These are phyloP conservation scores for Coniophora puteana DNA, from an alignment of 1,284 basidiomycete genomes.

Conservation along the genomic window DNA sequence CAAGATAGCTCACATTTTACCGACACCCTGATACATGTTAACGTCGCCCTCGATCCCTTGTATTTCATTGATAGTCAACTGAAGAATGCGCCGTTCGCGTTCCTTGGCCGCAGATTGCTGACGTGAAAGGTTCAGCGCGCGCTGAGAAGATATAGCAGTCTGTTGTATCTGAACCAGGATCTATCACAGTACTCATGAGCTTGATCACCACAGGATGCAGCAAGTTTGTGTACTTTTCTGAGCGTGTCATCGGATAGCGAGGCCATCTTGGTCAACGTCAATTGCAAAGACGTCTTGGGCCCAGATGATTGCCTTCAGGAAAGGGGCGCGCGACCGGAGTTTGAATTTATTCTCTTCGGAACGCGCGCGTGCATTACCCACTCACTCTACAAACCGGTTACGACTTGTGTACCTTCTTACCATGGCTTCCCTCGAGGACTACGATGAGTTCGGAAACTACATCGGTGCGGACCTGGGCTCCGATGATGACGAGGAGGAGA, in stretches of 20 bases:
- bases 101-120: slow-evolving; percentile 80
- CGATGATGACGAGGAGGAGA: slow-evolving; percentile 69
- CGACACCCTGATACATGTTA: slow-evolving; percentile 86
- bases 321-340: slow-evolving; percentile 23
- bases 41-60: slow-evolving; percentile 60
- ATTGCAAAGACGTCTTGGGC: slow-evolving; percentile 3
- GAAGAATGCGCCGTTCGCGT: slow-evolving; percentile 82
- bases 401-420: slow-evolving; percentile 4
- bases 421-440: slow-evolving; percentile 84
- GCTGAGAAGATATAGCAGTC: slow-evolving; percentile 78
- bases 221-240: slow-evolving; percentile 56
- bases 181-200: slow-evolving; percentile 39
- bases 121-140: slow-evolving; percentile 64
- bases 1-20: slow-evolving; percentile 72
- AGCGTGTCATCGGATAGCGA: slow-evolving; percentile 83
- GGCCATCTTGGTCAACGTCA: slow-evolving; percentile 22
- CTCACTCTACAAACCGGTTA: slow-evolving; percentile 5
- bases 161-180: slow-evolving; percentile 89
- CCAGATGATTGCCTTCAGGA: background rate
- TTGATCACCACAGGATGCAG: slow-evolving; percentile 2
- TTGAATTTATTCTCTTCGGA: slow-evolving; percentile 23
- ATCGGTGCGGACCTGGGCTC: slow-evolving; percentile 92
- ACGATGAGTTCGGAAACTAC: slow-evolving; percentile 94
- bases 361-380: slow-evolving; percentile 16
- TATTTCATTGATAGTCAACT: slow-evolving; percentile 81